Conservation (phyloP, 2,329 filamentous ascomycete genomes). For the Lasiodiplodia sp. region DNA sequence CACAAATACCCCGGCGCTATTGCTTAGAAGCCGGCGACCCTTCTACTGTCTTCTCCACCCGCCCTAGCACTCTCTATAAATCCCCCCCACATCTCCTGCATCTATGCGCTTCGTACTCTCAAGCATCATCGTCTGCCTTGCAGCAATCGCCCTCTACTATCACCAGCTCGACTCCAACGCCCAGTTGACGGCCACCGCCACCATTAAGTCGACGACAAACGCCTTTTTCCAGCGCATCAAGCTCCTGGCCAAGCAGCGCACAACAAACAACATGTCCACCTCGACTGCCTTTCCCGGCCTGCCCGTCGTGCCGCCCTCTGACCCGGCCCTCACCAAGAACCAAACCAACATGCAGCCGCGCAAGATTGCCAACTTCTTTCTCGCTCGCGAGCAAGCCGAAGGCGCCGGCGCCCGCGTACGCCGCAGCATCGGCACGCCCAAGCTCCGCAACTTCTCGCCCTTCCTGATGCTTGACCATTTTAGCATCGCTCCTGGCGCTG, state of each 20-base stretch:
- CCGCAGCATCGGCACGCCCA: constrained; percentile 83
- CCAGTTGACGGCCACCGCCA: constrained; percentile 31
- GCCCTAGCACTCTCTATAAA: constrained; percentile 39
- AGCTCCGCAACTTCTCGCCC: constrained; percentile 84
- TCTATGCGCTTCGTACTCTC: constrained; percentile 50
- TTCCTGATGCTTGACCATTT: constrained; percentile 99
- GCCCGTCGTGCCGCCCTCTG: constrained; percentile 56
- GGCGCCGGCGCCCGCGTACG: constrained; percentile 87
- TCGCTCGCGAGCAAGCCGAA: constrained; percentile 85
- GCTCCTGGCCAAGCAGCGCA: constrained; percentile 40
- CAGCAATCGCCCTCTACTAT: constrained; percentile 50
- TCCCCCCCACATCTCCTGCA: constrained; percentile 32
- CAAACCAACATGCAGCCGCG: constrained; percentile 72
- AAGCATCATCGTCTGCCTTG: constrained; percentile 50
- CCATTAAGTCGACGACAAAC: constrained; percentile 35
- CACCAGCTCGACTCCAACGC: constrained; percentile 34
- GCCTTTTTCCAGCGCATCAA: constrained; percentile 49
- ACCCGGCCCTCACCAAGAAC: constrained; percentile 49
- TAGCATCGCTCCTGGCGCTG: constrained; percentile 77
- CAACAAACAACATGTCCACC: constrained; percentile 41
- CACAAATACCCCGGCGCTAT: constrained; percentile 10
- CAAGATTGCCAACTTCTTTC: constrained; percentile 81
- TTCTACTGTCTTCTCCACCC: constrained; percentile 24
- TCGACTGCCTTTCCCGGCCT: constrained; percentile 54
- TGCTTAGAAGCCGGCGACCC: neutral